Evolutionary conservation across 768 basidiomycete species (phyloP), one percentile per base, ranked within the genome.

Genomic region (Leccinum boreale): DNA sequence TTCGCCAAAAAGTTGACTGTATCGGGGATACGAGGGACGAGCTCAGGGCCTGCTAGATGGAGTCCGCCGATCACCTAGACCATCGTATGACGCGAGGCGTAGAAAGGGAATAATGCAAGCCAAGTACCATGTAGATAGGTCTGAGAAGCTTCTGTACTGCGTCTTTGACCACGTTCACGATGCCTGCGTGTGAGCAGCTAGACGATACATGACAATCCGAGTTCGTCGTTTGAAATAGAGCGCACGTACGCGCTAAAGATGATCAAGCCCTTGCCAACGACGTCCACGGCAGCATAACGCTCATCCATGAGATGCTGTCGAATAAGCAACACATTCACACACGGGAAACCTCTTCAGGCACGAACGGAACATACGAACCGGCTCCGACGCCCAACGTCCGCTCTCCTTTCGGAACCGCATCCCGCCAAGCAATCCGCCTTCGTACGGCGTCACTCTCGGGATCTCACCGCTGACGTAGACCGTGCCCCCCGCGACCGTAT

Each of bases 381-480:
- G 78, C 65, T 89, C 87, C 21, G 74, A 70, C 33, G 77, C 70
- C 88, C 87, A 81, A 28, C 10, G 19, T 5, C 64, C 67, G 55
- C 58, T 60, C 50, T 63, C 68, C 24, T 70, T 71, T 15, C 73
- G 67, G 83, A 88, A 94, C 56, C 85, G 78, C 73, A 85, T 77
- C 0, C 79, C 88, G 3, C 91, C 86, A 21, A 81, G 75, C 52
- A 93, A 68, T 1, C 92, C 92, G 1, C 65, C 67, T 70, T 94
- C 92, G 58, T 78, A 93, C 14, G 78, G 62, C 0, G 86, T 89
- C 36, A 85, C 75, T 48, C 92, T 72, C 10, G 88, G 85, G 53
- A 94, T 89, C 71, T 89, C 86, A 1, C 91, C 91, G 66, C 92
- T 93, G 12, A 93, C 84, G 74, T 83, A 92, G 19, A 92, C 76